Percentiles rank a stretch among this genome's conserved stretches.
phyloP scores from a whole-genome alignment of 2,329 filamentous ascomycete genomes.

The Daldinia sp. region DNA sequence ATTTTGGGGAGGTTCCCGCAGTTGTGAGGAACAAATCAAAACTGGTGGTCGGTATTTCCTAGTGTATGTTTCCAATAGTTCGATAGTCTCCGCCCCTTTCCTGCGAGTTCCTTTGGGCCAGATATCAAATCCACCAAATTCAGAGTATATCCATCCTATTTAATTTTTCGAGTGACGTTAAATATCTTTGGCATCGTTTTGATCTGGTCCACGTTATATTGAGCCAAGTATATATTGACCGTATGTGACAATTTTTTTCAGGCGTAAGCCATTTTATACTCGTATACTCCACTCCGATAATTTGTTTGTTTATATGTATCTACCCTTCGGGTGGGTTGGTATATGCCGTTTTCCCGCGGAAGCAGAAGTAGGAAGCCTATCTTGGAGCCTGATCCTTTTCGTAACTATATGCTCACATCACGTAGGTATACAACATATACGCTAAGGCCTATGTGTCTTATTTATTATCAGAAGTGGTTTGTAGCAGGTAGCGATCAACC shows the following conservation, averaged over 20 bases:
- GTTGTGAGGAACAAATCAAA: conserved; percentile 6
- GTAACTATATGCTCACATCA: no score
- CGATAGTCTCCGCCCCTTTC: conserved; percentile 6
- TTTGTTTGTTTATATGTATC: not conserved
- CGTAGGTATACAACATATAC: no score
- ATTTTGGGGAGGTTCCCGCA: not conserved
- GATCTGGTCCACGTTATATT: not conserved
- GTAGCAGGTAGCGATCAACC: no score
- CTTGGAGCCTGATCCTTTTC: no score
- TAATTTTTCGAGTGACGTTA: not conserved
- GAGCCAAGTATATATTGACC: not conserved
- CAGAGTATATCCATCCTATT: not conserved
- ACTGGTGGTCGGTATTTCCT: conserved; percentile 17
- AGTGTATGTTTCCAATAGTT: conserved; percentile 6
- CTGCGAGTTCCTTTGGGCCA: not conserved
- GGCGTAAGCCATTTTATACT: not conserved
- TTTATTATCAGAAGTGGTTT: no score
- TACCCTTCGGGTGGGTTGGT: not conserved
- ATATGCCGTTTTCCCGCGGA: not conserved
- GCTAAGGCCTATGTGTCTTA: no score
- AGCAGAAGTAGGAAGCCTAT: not conserved
- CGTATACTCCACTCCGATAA: not conserved
- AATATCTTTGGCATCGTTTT: not conserved
- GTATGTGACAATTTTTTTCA: no score
- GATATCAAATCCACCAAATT: conserved; percentile 9